Conservation (phyloP, 2,329 filamentous ascomycete species). For the Tolypocladium capitatum region DNA sequence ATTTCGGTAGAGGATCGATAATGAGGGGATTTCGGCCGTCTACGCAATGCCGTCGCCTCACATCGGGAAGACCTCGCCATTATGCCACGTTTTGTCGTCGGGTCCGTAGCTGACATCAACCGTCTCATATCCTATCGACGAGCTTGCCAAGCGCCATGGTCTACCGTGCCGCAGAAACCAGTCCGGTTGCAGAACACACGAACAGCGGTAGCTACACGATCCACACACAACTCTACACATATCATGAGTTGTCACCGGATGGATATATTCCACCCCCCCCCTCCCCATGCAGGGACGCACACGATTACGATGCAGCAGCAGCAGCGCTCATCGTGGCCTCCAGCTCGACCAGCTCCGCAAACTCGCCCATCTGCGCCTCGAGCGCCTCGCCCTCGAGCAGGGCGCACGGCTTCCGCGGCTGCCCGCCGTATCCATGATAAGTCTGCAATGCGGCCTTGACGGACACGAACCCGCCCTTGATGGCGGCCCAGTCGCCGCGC, state of each 20-base stretch:
- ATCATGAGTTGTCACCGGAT: no score
- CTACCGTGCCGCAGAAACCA: neutral
- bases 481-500: constrained; percentile 55
- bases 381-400: constrained; percentile 12
- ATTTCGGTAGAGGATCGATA: no score
- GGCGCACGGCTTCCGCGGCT: constrained; percentile 37
- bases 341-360: constrained; percentile 10
- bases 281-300: no score
- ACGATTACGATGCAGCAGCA: no score
- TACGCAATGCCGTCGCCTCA: no score
- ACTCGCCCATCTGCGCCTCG: constrained; percentile 10
- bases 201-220: neutral
- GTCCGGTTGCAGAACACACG: no score
- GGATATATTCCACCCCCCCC: neutral
- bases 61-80: neutral
- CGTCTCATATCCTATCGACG: no score
- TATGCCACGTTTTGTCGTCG: neutral
- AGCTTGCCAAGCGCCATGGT: neutral
- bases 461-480: constrained; percentile 54
- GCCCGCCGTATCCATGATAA: constrained; percentile 52
- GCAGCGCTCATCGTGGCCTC: constrained; percentile 18
- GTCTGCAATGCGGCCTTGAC: constrained; percentile 52
- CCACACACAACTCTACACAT: neutral
- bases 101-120: no score
- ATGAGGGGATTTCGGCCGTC: no score